These are phyloP conservation scores for Malassezia yamatoensis DNA, from an alignment of 1,284 basidiomycete genomes.

Conservation along the genomic window DNA sequence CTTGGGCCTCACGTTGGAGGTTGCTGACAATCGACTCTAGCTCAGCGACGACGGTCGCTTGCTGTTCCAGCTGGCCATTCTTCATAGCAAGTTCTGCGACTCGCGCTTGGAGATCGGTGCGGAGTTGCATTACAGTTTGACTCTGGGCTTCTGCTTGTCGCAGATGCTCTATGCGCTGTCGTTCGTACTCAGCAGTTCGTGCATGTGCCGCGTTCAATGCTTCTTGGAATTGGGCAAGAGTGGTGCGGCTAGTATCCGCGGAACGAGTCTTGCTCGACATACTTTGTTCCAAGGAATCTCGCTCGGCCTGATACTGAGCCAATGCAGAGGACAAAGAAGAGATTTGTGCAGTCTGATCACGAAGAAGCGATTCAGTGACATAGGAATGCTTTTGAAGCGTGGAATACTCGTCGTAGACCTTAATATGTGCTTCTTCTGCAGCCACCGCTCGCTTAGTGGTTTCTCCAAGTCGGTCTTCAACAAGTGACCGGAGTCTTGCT, in stretches of 20 bases:
- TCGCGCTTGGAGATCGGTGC: conserved; percentile 62
- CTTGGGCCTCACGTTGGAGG: conserved; percentile 41
- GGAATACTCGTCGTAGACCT: conserved; percentile 60
- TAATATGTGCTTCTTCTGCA: conserved; percentile 68
- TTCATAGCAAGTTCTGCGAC: conserved; percentile 59
- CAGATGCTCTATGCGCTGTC: conserved; percentile 53
- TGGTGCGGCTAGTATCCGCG: conserved; percentile 71
- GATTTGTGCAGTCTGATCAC: conserved; percentile 69
- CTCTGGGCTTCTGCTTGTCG: conserved; percentile 21
- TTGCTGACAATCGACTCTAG: conserved; percentile 62
- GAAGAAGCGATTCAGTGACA: conserved; percentile 59
- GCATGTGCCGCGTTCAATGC: conserved; percentile 66
- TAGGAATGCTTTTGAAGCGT: conserved; percentile 63
- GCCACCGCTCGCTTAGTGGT: conserved; percentile 69
- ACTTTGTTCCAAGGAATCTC: conserved; percentile 58
- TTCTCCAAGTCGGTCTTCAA: conserved; percentile 70
- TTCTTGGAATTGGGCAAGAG: conserved; percentile 71
- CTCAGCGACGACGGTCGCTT: conserved; percentile 61
- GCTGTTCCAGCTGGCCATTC: conserved; percentile 29
- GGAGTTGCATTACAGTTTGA: conserved; percentile 62
- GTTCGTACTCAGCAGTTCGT: conserved; percentile 72
- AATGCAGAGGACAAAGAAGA: conserved; percentile 64
- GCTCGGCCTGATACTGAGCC: conserved; percentile 71
- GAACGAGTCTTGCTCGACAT: conserved; percentile 55
- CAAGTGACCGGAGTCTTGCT: conserved; percentile 56